These are phyloP conservation scores for Podospora pseudopauciseta DNA, from an alignment of 495 filamentous ascomycete species.

Conservation along the genomic window DNA sequence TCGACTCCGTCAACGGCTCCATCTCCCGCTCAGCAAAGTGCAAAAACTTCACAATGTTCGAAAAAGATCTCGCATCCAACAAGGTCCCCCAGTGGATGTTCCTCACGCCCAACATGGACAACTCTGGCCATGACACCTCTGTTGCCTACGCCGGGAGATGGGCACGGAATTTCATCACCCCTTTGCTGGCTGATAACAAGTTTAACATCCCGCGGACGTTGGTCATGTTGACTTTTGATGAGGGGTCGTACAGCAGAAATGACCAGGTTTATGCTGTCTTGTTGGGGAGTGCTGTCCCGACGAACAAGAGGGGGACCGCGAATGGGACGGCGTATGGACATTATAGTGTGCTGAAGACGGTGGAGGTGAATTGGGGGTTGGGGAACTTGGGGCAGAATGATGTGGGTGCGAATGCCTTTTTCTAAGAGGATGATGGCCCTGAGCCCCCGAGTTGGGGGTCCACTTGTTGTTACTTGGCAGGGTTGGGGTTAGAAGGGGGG, in stretches of 20 bases:
- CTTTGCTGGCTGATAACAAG: slow-evolving; percentile 59
- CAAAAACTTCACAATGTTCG: slow-evolving; percentile 66
- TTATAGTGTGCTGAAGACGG: slow-evolving; percentile 65
- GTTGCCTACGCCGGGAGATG: slow-evolving; percentile 59
- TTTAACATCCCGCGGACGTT: slow-evolving; percentile 64
- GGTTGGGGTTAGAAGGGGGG: too few relatives aligned
- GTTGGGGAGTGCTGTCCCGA: slow-evolving; percentile 63
- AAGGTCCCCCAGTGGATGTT: slow-evolving; percentile 70
- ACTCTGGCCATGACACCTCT: slow-evolving; percentile 64
- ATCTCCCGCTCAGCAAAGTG: slow-evolving; percentile 56
- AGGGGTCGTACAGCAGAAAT: slow-evolving; percentile 50
- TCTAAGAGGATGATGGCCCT: slow-evolving; percentile 7
- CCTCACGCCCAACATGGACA: slow-evolving; percentile 70
- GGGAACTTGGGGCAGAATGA: slow-evolving; percentile 37
- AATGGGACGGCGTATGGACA: slow-evolving; percentile 67
- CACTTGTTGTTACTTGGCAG: too few relatives aligned
- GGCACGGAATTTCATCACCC: slow-evolving; percentile 56
- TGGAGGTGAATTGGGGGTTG: slow-evolving; percentile 58
- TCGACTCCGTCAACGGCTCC: slow-evolving; percentile 55
- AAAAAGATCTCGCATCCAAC: slow-evolving; percentile 53
- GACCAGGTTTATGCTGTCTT: slow-evolving; percentile 62
- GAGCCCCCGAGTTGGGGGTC: too few relatives aligned
- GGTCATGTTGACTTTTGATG: slow-evolving; percentile 69
- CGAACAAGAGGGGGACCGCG: slow-evolving; percentile 53
- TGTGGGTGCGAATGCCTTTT: slow-evolving; percentile 24